A percentile compares a stretch with the other conserved stretches of the same genome.
These are phyloP conservation scores for Stellera chamaejasme DNA, from an alignment of 345 rosid genomes.

Conservation along the genomic window DNA sequence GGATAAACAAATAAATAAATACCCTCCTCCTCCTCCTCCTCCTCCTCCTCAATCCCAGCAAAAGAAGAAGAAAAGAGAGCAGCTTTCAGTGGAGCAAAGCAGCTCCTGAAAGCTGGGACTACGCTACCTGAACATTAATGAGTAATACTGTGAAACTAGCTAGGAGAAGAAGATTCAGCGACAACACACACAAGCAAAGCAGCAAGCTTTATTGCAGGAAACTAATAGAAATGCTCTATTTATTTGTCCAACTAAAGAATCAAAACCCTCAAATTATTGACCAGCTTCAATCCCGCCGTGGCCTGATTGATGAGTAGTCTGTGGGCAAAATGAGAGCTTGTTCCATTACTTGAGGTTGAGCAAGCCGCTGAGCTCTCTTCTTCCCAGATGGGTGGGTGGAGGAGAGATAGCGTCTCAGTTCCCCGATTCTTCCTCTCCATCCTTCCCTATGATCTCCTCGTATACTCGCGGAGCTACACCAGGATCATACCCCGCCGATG, in stretches of 20 bases:
- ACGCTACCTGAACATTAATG: too few species aligned
- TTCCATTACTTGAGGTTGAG: slow-evolving; percentile 82
- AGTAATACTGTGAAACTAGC: too few species aligned
- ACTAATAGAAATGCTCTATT: too few species aligned
- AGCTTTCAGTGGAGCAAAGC: not conserved
- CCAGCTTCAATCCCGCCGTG: slow-evolving; percentile 51
- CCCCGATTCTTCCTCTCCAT: slow-evolving; percentile 38
- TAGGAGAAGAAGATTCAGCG: not conserved
- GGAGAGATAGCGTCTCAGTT: slow-evolving; percentile 57
- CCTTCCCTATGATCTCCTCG: slow-evolving; percentile 69
- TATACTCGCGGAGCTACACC: slow-evolving; percentile 71
- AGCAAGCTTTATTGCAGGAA: too few species aligned
- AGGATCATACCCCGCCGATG: slow-evolving; percentile 92
- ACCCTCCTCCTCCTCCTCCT: too few species aligned
- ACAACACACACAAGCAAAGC: not conserved
- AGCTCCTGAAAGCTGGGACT: too few species aligned
- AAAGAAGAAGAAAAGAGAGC: too few species aligned
- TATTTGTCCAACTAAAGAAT: slow-evolving; percentile 28
- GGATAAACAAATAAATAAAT: too few species aligned
- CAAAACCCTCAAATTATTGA: too few species aligned
- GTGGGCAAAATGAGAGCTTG: slow-evolving; percentile 72
- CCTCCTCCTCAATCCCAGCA: too few species aligned
- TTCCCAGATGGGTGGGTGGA: slow-evolving; percentile 97
- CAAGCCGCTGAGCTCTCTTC: slow-evolving; percentile 66
- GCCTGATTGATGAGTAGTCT: slow-evolving; percentile 51